A percentile compares a stretch with the other conserved stretches of the same genome.
Conservation (phyloP, 768 basidiomycete species). For the Leucocoprinus leucothites region DNA sequence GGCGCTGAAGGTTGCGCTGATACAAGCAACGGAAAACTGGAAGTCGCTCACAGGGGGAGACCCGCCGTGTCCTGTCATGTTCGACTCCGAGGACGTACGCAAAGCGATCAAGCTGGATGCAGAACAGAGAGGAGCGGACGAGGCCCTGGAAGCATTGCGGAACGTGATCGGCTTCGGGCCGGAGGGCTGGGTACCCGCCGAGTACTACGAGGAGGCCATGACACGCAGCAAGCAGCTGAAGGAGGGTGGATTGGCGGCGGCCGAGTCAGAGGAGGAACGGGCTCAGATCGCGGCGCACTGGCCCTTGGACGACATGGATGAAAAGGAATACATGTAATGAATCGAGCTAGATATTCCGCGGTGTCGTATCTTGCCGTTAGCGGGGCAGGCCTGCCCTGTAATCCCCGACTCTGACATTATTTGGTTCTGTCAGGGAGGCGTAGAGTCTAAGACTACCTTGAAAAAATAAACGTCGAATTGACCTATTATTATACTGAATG, state of each 20-base stretch:
- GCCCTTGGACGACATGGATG: constrained; percentile 48
- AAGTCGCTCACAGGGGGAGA: constrained; percentile 34
- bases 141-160: constrained; percentile 24
- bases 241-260: constrained; percentile 27
- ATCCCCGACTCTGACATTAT: too few species aligned
- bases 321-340: constrained; percentile 40
- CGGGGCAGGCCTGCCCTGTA: too few species aligned
- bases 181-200: constrained; percentile 43
- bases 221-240: constrained; percentile 29
- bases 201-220: constrained; percentile 39
- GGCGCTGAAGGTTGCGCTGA: constrained; percentile 43
- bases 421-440: too few species aligned
- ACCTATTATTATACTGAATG: too few species aligned
- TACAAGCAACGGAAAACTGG: constrained; percentile 41
- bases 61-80: constrained; percentile 41
- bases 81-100: constrained; percentile 41
- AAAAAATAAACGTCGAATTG: too few species aligned
- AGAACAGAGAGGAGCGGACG: constrained; percentile 27
- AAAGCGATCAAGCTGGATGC: constrained; percentile 36
- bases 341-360: constrained; percentile 12
- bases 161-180: constrained; percentile 28
- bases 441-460: too few species aligned
- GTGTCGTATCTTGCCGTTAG: not conserved
- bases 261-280: constrained; percentile 32
- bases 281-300: constrained; percentile 37